phyloP scores from a whole-genome alignment of 768 basidiomycete species.

The Lanmaoa rubissima region DNA sequence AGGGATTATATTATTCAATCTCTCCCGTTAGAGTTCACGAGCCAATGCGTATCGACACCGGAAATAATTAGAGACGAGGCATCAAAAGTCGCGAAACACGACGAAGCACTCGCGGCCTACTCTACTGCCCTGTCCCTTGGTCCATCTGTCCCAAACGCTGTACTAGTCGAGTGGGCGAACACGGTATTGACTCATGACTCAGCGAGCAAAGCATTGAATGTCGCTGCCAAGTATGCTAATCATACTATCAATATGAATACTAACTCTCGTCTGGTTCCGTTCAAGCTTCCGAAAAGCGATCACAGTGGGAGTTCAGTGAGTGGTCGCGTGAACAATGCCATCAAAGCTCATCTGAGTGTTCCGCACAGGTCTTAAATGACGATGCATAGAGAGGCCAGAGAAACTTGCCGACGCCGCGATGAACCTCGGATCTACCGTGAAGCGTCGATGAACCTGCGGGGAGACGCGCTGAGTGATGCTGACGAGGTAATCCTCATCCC shows the following conservation, averaged over 20 bases:
- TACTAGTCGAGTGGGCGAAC: not conserved
- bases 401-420: not conserved
- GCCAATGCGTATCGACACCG: too few species aligned
- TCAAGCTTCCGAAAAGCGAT: not conserved
- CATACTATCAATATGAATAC: too few species aligned
- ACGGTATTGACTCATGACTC: not conserved
- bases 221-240: not conserved
- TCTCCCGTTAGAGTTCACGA: too few species aligned
- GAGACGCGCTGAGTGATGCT: not conserved
- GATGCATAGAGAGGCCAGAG: not conserved
- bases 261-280: not conserved
- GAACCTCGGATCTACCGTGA: not conserved
- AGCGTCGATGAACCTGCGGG: not conserved
- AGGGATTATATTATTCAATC: too few species aligned
- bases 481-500: too few species aligned
- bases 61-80: too few species aligned
- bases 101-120: too few species aligned
- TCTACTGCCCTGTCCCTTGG: too few species aligned
- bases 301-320: not conserved
- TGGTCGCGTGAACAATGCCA: not conserved
- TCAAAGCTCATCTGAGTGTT: not conserved
- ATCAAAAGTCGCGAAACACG: too few species aligned
- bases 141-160: not conserved
- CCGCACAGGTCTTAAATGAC: conserved; percentile 1
- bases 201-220: not conserved